phyloP scores from a whole-genome alignment of 345 rosid genomes.

The Eucalyptus brandiana region DNA sequence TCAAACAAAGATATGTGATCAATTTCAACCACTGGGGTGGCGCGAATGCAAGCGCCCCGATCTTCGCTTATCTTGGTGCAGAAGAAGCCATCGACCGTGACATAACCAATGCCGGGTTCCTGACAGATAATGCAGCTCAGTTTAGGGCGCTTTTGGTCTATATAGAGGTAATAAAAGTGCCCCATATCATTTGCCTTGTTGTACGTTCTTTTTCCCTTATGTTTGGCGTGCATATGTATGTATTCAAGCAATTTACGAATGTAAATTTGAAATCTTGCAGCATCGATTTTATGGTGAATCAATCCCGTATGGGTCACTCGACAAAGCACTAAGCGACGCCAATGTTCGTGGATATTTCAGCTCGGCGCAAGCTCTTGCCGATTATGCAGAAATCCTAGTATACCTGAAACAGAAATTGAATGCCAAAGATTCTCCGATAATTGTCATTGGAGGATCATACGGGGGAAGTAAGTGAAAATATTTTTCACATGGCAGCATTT shows the following conservation, averaged over 20 bases:
- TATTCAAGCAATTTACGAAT: neutral
- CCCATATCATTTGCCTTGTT: neutral
- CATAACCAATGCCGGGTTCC: constrained; percentile 1
- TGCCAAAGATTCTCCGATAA: neutral
- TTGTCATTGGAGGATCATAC: neutral
- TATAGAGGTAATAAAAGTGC: constrained; percentile 15
- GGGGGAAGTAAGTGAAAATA: neutral
- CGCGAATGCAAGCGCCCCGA: constrained; percentile 25
- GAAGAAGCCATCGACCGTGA: constrained; percentile 12
- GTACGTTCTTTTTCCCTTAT: neutral
- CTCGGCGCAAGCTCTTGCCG: neutral
- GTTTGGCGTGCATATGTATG: neutral
- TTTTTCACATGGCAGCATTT: neutral
- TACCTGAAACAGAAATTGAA: neutral
- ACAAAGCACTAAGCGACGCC: neutral
- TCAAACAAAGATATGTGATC: constrained; percentile 31
- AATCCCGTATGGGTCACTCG: neutral
- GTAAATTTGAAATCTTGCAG: neutral
- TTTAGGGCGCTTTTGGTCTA: constrained; percentile 23
- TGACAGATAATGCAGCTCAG: constrained; percentile 17
- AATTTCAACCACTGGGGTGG: constrained; percentile 47
- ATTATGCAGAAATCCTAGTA: neutral
- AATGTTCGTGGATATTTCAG: neutral
- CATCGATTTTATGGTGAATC: neutral
- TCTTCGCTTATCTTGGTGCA: constrained; percentile 33